phyloP scores from a whole-genome alignment of 2,329 filamentous ascomycete species.

The Penicillium sp. region DNA sequence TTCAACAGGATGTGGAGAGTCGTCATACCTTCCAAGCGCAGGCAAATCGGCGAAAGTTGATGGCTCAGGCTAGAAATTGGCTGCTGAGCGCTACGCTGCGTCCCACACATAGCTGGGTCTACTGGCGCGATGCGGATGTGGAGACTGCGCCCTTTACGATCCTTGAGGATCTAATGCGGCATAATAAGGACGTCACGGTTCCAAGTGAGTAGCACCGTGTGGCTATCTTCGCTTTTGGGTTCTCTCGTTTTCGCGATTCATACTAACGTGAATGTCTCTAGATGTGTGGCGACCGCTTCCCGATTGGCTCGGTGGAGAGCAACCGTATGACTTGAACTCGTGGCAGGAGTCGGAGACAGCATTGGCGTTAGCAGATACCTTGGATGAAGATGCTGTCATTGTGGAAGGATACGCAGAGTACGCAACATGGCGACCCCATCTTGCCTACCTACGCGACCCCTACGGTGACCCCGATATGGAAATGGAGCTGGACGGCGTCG shows the following conservation, averaged over 20 bases:
- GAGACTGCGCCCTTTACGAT: constrained; percentile 97
- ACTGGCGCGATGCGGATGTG: constrained; percentile 98
- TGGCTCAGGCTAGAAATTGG: constrained; percentile 98
- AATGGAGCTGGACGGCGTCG: constrained; percentile 98
- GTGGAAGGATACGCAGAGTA: constrained; percentile 99
- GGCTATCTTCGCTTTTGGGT: constrained; percentile 5
- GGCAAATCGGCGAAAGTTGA: constrained; percentile 87
- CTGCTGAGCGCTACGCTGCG: constrained; percentile 87
- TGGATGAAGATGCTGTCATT: constrained; percentile 97
- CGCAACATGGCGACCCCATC: constrained; percentile 94
- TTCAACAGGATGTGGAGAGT: constrained; percentile 96
- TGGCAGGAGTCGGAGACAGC: constrained; percentile 99
- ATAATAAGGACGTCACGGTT: constrained; percentile 98
- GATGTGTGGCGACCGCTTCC: constrained; percentile 98
- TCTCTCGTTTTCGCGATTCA: background rate
- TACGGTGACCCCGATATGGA: constrained; percentile 99
- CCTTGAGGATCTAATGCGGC: constrained; percentile 94
- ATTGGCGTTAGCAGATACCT: constrained; percentile 83
- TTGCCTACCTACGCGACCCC: constrained; percentile 93
- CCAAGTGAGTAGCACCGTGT: constrained; percentile 68
- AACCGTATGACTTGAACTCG: constrained; percentile 96
- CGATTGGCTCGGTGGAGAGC: constrained; percentile 97
- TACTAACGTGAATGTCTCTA: constrained; percentile 35
- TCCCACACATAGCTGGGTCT: constrained; percentile 97
- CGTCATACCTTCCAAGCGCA: constrained; percentile 97